Evolutionary conservation across 306 rosid species (phyloP).

Genomic region (Quercus robur): DNA sequence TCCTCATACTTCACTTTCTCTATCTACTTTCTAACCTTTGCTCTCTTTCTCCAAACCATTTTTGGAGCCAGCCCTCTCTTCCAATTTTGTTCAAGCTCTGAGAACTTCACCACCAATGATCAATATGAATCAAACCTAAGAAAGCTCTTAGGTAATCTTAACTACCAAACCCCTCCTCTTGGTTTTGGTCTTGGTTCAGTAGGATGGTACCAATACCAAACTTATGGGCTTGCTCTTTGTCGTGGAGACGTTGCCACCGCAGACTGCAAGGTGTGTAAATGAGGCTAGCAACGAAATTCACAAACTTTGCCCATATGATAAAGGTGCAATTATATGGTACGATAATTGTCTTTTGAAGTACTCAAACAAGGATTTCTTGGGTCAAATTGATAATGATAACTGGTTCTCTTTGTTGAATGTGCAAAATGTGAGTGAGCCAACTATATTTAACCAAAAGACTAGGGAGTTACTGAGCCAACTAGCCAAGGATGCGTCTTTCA

Average conservation of each 20-base stretch:
- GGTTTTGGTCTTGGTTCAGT: not conserved
- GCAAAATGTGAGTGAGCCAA: not conserved
- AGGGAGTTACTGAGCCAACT: not conserved
- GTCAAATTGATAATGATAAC: not conserved
- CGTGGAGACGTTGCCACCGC: not conserved
- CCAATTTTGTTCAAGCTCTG: not conserved
- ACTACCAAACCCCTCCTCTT: not conserved
- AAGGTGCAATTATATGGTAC: not conserved
- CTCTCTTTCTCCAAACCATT: not conserved
- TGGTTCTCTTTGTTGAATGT: not conserved
- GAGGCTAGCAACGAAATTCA: not conserved
- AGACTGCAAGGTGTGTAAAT: not conserved
- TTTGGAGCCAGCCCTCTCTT: not conserved
- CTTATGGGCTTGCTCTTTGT: constrained; percentile 1
- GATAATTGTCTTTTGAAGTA: not conserved
- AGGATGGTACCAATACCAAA: not conserved
- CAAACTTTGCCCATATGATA: not conserved
- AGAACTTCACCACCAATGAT: constrained; percentile 4
- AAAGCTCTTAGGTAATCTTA: not conserved
- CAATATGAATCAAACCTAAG: not conserved
- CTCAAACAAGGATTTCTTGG: not conserved
- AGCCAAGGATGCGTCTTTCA: not conserved
- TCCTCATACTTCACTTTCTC: not conserved
- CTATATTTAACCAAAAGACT: not conserved
- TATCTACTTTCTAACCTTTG: not conserved